Evolutionary conservation across 805 yeast species (phyloP).

Genomic region (Kodamaea neixiangensis): DNA sequence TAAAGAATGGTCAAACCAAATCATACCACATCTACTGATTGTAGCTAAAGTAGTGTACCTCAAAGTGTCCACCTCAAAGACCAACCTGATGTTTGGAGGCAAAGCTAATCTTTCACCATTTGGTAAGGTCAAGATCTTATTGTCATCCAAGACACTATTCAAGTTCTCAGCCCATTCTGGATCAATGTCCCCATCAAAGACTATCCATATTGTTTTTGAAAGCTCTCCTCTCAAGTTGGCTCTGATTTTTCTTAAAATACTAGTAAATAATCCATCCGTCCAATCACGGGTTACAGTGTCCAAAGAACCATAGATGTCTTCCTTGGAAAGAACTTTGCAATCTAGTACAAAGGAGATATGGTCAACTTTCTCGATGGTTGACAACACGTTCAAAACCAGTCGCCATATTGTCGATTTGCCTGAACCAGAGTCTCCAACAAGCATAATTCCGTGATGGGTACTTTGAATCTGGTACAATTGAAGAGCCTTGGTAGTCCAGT

Average conservation of each 20-base stretch:
- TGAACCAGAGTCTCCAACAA: conserved; percentile 73
- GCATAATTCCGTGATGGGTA: conserved; percentile 75
- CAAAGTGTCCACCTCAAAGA: conserved; percentile 77
- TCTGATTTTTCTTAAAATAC: conserved; percentile 57
- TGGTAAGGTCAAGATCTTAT: conserved; percentile 76
- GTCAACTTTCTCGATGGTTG: conserved; percentile 31
- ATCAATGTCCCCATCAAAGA: conserved; percentile 91
- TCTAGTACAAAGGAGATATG: conserved; percentile 55
- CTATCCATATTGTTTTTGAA: conserved; percentile 64
- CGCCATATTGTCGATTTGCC: conserved; percentile 69
- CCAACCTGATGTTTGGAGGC: conserved; percentile 60
- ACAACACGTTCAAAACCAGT: conserved; percentile 47
- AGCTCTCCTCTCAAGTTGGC: conserved; percentile 62
- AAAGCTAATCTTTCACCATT: conserved; percentile 82
- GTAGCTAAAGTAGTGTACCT: conserved; percentile 85
- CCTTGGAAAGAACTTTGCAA: conserved; percentile 73
- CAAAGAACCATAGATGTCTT: conserved; percentile 64
- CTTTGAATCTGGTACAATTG: conserved; percentile 65
- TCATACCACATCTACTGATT: conserved; percentile 87
- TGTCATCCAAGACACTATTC: conserved; percentile 90
- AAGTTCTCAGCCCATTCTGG: conserved; percentile 92
- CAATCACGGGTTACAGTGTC: conserved; percentile 85
- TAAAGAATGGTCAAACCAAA: conserved; percentile 58
- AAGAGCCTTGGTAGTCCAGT: conserved; percentile 54
- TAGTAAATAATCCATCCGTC: conserved; percentile 84